A percentile compares a stretch with the other conserved stretches of the same genome.
phyloP scores from a whole-genome alignment of 352 stramenopile genomes.

The Phytophthora ramorum region DNA sequence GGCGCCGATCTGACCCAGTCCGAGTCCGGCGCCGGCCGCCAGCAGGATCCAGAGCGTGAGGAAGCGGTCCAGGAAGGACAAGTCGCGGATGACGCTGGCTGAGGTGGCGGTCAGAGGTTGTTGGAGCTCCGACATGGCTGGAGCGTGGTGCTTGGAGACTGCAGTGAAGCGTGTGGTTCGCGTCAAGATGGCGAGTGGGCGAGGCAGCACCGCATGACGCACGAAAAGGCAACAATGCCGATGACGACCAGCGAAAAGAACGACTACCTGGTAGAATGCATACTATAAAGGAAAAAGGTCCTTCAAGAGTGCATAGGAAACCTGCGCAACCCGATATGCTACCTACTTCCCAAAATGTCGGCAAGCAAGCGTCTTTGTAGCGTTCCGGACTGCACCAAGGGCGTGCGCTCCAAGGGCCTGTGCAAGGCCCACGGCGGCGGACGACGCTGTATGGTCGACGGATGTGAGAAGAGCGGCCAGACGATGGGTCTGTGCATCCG shows the following conservation, averaged over 20 bases:
- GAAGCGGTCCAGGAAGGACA: constrained; percentile 52
- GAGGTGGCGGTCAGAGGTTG: not conserved
- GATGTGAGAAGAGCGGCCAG: constrained; percentile 70
- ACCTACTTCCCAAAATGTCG: not conserved
- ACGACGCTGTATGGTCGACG: constrained; percentile 66
- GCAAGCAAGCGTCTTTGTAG: not conserved
- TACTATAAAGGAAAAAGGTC: not conserved
- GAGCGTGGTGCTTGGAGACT: not conserved
- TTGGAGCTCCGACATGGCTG: constrained; percentile 4
- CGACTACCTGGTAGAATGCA: not conserved
- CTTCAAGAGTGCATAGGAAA: not conserved
- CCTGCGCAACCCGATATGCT: not conserved
- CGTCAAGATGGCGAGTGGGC: constrained; percentile 1
- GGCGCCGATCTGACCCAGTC: constrained; percentile 40
- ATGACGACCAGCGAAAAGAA: constrained; percentile 5
- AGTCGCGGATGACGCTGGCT: constrained; percentile 11
- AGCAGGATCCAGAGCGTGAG: constrained; percentile 61
- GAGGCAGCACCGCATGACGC: not conserved
- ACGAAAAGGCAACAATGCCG: not conserved
- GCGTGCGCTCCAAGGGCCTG: constrained; percentile 68
- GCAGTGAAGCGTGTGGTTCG: not conserved
- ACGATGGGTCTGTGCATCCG: constrained; percentile 75
- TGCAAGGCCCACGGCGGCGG: constrained; percentile 75
- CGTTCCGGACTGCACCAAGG: constrained; percentile 58
- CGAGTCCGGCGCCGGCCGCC: constrained; percentile 39